Evolutionary conservation across 1,284 basidiomycete genomes (phyloP).

Genomic region (Ceratobasidium sp.): DNA sequence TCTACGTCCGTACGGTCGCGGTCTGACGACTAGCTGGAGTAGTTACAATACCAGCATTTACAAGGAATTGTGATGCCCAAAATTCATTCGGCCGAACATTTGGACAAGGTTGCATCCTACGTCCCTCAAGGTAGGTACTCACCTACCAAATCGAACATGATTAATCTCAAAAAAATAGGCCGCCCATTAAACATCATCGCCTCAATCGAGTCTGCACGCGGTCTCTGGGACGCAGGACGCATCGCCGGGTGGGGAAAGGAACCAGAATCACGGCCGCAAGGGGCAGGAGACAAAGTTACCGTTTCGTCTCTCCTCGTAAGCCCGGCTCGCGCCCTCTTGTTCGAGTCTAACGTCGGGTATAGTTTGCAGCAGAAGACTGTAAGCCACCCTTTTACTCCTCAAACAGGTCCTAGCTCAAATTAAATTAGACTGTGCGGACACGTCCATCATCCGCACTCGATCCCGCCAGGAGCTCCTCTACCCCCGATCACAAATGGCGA

Average conservation of each 20-base stretch:
- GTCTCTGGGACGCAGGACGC: constrained; percentile 63
- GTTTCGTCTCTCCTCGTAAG: constrained; percentile 38
- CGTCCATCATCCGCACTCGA: constrained; percentile 79
- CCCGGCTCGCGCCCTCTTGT: not conserved
- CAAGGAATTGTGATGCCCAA: constrained; percentile 77
- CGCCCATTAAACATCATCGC: constrained; percentile 66
- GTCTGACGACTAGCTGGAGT: constrained; percentile 24
- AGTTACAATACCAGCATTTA: constrained; percentile 59
- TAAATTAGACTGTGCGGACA: constrained; percentile 70
- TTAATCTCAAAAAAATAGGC: constrained; percentile 42
- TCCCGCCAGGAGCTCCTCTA: constrained; percentile 80
- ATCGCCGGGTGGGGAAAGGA: constrained; percentile 66
- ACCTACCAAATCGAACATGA: constrained; percentile 44
- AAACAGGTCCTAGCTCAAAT: not conserved
- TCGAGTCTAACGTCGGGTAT: not conserved
- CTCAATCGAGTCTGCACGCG: constrained; percentile 80
- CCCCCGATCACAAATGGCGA: constrained; percentile 84
- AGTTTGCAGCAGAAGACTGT: constrained; percentile 95
- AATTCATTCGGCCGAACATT: constrained; percentile 69
- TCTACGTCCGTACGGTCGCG: constrained; percentile 17
- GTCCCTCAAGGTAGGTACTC: constrained; percentile 48
- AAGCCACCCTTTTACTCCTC: constrained; percentile 43
- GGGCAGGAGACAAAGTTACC: constrained; percentile 48
- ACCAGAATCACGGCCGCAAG: not conserved
- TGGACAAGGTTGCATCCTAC: constrained; percentile 64